A percentile compares a stretch with the other conserved stretches of the same genome.
phyloP scores from a whole-genome alignment of 73 alveolate genomes.

The Paramecium primaurelia region DNA sequence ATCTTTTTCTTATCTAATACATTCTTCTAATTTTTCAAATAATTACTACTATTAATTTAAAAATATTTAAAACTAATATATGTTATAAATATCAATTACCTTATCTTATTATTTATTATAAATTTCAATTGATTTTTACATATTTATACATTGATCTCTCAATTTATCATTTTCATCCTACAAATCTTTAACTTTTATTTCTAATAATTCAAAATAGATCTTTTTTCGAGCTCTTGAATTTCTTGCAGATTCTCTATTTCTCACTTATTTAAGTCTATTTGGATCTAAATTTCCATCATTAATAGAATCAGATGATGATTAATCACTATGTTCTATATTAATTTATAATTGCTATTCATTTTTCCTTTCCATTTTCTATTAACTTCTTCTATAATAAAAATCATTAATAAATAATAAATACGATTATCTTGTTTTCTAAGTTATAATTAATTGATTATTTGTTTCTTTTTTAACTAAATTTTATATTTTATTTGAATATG shows the following conservation, averaged over 20 bases:
- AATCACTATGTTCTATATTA: neutral
- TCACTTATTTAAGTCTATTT: neutral
- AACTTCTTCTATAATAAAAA: neutral
- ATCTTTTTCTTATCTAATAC: neutral
- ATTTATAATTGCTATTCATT: neutral
- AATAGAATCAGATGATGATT: neutral
- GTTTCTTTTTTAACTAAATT: neutral
- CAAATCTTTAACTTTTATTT: conserved; percentile 37
- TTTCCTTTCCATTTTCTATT: neutral
- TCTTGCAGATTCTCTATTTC: conserved; percentile 60
- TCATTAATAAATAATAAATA: neutral
- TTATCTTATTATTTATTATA: neutral
- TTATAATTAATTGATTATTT: neutral
- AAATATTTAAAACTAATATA: conserved; percentile 9
- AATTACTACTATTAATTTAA: conserved; percentile 14
- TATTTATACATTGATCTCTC: conserved; percentile 26
- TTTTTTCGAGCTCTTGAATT: conserved; percentile 58
- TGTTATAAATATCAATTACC: neutral
- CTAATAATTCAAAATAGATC: conserved; percentile 54
- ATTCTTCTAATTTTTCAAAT: conserved; percentile 48
- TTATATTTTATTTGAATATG: neutral
- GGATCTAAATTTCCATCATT: neutral
- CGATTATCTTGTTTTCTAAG: neutral
- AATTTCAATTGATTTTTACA: neutral
- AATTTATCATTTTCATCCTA: conserved; percentile 49